A percentile compares a stretch with the other conserved stretches of the same genome.
Evolutionary conservation across 768 basidiomycete genomes (phyloP).

Genomic region (Obba rivulosa): DNA sequence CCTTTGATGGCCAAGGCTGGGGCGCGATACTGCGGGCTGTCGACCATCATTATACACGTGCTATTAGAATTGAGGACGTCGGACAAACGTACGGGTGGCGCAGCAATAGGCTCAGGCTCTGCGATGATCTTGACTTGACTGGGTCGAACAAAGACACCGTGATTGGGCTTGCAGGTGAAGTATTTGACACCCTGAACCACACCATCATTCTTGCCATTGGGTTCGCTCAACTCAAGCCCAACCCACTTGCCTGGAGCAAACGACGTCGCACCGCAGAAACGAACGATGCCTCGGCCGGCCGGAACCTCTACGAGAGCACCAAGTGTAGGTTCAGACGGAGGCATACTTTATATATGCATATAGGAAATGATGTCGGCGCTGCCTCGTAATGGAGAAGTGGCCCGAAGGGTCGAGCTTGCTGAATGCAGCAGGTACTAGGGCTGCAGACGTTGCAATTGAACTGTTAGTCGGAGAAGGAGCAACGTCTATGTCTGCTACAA

Average conservation of each 20-base stretch:
- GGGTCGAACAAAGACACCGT: slow-evolving; percentile 88
- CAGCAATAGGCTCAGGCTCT: slow-evolving; percentile 14
- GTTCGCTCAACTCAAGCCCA: slow-evolving; percentile 80
- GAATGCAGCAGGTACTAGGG: too few relatives aligned
- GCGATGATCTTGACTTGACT: slow-evolving; percentile 68
- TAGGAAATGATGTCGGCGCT: not conserved
- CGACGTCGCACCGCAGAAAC: slow-evolving; percentile 78
- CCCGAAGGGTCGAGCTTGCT: too few relatives aligned
- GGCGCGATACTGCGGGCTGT: slow-evolving; percentile 21
- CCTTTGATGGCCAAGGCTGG: slow-evolving; percentile 51
- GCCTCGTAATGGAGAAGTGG: too few relatives aligned
- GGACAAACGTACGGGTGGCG: slow-evolving; percentile 9
- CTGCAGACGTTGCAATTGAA: too few relatives aligned
- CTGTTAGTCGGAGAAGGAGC: too few relatives aligned
- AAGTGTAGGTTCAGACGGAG: slow-evolving; percentile 40
- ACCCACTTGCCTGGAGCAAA: slow-evolving; percentile 94
- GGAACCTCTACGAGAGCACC: slow-evolving; percentile 77
- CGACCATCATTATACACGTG: not conserved
- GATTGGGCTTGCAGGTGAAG: slow-evolving; percentile 68
- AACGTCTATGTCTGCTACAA: too few relatives aligned
- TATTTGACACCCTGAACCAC: slow-evolving; percentile 73
- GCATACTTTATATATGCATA: slow-evolving; percentile 21
- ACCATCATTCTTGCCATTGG: slow-evolving; percentile 95
- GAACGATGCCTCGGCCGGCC: slow-evolving; percentile 77
- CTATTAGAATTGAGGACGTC: not conserved